These are phyloP conservation scores for Naematelia encephala DNA, from an alignment of 768 basidiomycete species.

Conservation along the genomic window DNA sequence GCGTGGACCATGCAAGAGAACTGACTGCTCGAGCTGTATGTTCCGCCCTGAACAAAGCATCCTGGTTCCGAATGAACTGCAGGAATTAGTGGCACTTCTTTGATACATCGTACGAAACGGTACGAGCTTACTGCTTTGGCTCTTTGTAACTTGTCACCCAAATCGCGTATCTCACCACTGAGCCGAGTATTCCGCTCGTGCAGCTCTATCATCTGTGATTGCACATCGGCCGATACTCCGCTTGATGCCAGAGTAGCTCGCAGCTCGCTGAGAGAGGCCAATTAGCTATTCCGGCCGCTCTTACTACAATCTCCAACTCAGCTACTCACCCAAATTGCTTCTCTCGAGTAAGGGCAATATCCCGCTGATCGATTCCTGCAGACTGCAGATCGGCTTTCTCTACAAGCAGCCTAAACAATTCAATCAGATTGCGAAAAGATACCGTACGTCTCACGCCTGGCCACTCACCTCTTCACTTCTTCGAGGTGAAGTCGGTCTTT, in stretches of 20 bases:
- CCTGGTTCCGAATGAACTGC: slow-evolving; percentile 89
- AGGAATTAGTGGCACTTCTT: background rate
- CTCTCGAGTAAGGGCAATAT: slow-evolving; percentile 79
- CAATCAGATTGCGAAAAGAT: slow-evolving; percentile 45
- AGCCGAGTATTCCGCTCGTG: slow-evolving; percentile 73
- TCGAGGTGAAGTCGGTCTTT: slow-evolving; percentile 89
- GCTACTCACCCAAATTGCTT: slow-evolving; percentile 71
- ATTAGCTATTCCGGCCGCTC: no score
- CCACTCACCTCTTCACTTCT: slow-evolving; percentile 42
- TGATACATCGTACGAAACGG: background rate
- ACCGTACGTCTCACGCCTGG: background rate
- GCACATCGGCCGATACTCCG: slow-evolving; percentile 78
- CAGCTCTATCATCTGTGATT: slow-evolving; percentile 65
- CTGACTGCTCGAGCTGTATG: slow-evolving; percentile 1
- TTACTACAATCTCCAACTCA: no score
- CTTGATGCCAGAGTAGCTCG: slow-evolving; percentile 72
- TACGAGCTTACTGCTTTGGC: slow-evolving; percentile 62
- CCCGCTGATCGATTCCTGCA: slow-evolving; percentile 84
- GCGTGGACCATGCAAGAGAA: background rate
- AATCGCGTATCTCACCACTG: slow-evolving; percentile 67
- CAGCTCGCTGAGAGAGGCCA: slow-evolving; percentile 73
- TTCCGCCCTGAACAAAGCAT: slow-evolving; percentile 68
- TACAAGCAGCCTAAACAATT: slow-evolving; percentile 62
- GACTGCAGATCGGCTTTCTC: slow-evolving; percentile 89
- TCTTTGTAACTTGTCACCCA: slow-evolving; percentile 72